phyloP scores from a whole-genome alignment of 2,329 filamentous ascomycete species.

The Immersiporthe knoxdaviesiana region DNA sequence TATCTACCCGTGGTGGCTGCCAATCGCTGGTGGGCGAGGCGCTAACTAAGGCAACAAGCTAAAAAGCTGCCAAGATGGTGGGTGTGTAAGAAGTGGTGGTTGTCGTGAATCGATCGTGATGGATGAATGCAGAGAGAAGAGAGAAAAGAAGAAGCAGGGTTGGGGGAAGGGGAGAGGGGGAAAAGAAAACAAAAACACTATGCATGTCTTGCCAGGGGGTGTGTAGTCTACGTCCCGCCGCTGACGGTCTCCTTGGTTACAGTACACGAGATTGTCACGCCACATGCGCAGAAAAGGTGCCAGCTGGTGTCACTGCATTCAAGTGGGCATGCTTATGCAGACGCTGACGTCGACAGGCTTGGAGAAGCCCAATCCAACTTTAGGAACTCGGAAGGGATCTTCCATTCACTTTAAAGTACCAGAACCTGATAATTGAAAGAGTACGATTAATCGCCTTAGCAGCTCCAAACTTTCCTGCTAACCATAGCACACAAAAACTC shows the following conservation, averaged over 20 bases:
- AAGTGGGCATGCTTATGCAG: not conserved
- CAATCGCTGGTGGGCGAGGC: conserved; percentile 1
- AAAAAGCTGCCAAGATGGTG: conserved; percentile 3
- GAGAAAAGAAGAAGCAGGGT: too few species aligned
- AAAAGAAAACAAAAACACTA: not conserved
- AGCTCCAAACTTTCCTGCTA: not conserved
- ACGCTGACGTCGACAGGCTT: not conserved
- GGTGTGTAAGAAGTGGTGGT: not conserved
- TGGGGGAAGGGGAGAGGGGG: not conserved
- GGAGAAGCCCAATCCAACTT: not conserved
- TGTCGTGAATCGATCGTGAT: not conserved
- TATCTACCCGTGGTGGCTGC: conserved; percentile 12
- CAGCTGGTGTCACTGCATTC: not conserved
- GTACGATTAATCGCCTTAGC: not conserved
- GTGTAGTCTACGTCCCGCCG: not conserved
- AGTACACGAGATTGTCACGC: not conserved
- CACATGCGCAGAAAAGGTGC: not conserved
- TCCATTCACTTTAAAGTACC: not conserved
- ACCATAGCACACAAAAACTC: not conserved
- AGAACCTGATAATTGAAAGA: not conserved
- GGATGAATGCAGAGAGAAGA: too few species aligned
- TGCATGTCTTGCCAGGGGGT: not conserved
- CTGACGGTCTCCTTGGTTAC: not conserved
- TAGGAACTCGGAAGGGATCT: too few species aligned
- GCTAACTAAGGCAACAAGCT: not conserved